phyloP scores from a whole-genome alignment of 2,329 filamentous ascomycete genomes.

The Hypoxylon sp. region DNA sequence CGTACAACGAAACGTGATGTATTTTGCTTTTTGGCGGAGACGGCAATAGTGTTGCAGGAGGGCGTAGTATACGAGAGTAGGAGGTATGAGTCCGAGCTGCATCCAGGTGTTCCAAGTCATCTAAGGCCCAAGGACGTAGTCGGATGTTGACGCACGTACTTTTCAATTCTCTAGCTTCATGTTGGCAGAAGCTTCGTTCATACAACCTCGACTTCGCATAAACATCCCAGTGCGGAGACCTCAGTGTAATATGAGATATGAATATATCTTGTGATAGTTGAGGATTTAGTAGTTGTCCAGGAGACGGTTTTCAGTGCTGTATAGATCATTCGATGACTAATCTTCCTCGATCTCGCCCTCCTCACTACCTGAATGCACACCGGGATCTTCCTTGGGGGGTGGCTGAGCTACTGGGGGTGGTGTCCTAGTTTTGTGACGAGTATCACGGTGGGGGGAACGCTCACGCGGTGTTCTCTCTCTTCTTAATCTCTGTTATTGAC shows the following conservation, averaged over 20 bases:
- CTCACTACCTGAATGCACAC: conserved; percentile 88
- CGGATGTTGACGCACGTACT: conserved; percentile 50
- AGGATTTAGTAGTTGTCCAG: background rate
- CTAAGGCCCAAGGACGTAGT: conserved; percentile 49
- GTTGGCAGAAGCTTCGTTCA: background rate
- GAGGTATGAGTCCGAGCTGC: conserved; percentile 41
- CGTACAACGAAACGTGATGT: conserved; percentile 24
- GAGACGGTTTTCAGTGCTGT: conserved; percentile 4
- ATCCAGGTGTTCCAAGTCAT: conserved; percentile 48
- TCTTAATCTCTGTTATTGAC: conserved; percentile 65
- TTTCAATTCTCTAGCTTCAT: conserved; percentile 37
- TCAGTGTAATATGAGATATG: background rate
- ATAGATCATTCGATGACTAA: conserved; percentile 52
- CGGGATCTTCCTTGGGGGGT: conserved; percentile 67
- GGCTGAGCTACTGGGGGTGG: conserved; percentile 63
- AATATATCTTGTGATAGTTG: background rate
- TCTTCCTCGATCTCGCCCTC: conserved; percentile 98
- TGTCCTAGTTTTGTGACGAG: conserved; percentile 70
- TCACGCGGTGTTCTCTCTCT: conserved; percentile 72
- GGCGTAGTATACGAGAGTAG: conserved; percentile 13
- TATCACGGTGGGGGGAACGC: conserved; percentile 72
- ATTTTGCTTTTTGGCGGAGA: conserved; percentile 5
- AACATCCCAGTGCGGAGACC: background rate
- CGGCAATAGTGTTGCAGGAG: conserved; percentile 7
- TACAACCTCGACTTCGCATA: background rate